A percentile compares a stretch with the other conserved stretches of the same genome.
phyloP scores from a whole-genome alignment of 139 green algal species.

The Chlorella sp. region DNA sequence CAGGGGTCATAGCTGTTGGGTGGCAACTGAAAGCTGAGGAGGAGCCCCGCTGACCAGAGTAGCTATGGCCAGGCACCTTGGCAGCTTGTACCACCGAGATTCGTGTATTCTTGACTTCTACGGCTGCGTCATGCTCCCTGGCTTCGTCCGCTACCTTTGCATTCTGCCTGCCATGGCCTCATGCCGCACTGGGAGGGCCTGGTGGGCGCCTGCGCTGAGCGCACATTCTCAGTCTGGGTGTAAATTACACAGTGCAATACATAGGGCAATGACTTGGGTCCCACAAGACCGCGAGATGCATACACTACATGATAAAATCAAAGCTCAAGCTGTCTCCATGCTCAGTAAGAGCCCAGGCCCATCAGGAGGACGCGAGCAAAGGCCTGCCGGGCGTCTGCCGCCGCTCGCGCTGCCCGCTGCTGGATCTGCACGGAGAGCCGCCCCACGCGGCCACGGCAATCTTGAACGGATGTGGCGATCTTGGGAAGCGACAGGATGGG shows the following conservation, averaged over 20 bases:
- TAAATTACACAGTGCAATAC: background rate
- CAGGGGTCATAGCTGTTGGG: background rate
- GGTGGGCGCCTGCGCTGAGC: too few species aligned
- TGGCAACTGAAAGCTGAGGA: background rate
- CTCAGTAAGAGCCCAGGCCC: slow-evolving; percentile 9
- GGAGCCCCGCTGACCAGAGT: background rate
- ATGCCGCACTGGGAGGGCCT: too few species aligned
- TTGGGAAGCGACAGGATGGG: background rate
- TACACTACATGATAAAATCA: background rate
- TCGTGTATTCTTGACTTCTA: background rate
- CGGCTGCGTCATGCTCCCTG: background rate
- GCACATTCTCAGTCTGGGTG: background rate
- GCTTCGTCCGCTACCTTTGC: background rate
- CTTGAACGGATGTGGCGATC: background rate
- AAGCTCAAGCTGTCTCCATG: background rate
- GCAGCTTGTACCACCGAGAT: background rate
- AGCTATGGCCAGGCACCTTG: background rate
- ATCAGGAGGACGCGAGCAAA: background rate
- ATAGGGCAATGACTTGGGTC: background rate
- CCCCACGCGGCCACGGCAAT: background rate
- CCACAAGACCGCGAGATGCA: background rate
- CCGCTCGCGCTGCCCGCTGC: background rate
- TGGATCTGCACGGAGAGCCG: background rate
- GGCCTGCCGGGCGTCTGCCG: background rate
- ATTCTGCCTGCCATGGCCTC: too few species aligned